Base-by-base conservation (phyloP, 2,329 filamentous ascomycete genomes). In the Venturia oleaginea region DNA sequence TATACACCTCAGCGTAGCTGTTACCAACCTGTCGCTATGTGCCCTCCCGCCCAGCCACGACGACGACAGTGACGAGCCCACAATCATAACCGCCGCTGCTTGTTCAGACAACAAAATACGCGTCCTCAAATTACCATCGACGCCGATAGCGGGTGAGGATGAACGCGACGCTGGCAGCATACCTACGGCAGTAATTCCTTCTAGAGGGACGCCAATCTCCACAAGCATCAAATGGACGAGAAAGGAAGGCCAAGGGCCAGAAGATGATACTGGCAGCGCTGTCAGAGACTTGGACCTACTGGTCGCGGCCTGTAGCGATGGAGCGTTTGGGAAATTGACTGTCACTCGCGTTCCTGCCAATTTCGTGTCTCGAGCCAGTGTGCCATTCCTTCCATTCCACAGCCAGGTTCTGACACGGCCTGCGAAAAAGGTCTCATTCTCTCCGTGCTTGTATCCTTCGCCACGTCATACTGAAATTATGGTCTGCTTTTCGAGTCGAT, bases 401-500 rank as follows among this genome's bases (percentile, higher is more conserved):
- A 78, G 77, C 34, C 74, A 80, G 10, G 75, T 77, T 62, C 73
- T 86, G 24, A 76, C 78, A 17, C 77, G 78, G 8, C 80, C 81
- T 17, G 79, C 82, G 32, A 76, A 78, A 63, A 79, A 75, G 5
- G 75, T 86, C 55, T 71, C 76, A 1, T 86, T 86, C 75, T 85
- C 80, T 65, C 78, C 81, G 17, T 79, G 80, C 7, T 72, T 77
- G 46, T 81, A 80, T 67, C 81, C 83, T 4, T 80, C 80, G 30
- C 71, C 74, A 32, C 78, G 81, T 15, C 82, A 85, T 70, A 79
- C 81, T 0, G 79, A 81, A 55, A 71, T 87, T 13, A 76, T 87
- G 10, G 74, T 87, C 7, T 77, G 80, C 1, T 83, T 86, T 64
- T 71, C 77, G 1, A 77, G 76, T n/a, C 84, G 84, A 6, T 78